phyloP scores from a whole-genome alignment of 768 basidiomycete genomes.

The Naganishia friedmannii region DNA sequence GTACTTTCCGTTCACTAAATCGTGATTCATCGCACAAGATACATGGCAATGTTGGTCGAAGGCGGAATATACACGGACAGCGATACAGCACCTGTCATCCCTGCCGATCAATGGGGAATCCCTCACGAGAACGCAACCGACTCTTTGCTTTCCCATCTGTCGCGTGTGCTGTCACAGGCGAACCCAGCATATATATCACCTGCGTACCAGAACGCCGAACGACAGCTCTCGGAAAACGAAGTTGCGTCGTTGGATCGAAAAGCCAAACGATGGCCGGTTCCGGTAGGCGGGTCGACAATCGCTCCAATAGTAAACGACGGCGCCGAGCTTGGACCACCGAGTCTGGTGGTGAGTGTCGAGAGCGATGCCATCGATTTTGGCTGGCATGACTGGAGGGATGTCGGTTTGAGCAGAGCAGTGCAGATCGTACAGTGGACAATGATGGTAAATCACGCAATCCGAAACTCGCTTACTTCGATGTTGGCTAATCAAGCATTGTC shows the following conservation, averaged over 20 bases:
- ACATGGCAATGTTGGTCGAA: conserved; percentile 43
- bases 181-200: conserved; percentile 35
- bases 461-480: not conserved
- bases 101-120: conserved; percentile 40
- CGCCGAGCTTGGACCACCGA: conserved; percentile 39
- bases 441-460: conserved; percentile 33
- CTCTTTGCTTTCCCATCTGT: conserved; percentile 38
- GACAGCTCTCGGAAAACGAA: not conserved
- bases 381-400: conserved; percentile 41
- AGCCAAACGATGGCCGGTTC: conserved; percentile 19
- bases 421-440: conserved; percentile 45
- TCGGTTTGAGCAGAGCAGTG: conserved; percentile 38
- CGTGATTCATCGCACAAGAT: conserved; percentile 23
- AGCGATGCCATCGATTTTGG: conserved; percentile 44
- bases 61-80: conserved; percentile 45
- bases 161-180: conserved; percentile 36
- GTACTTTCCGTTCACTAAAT: not conserved
- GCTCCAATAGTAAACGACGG: conserved; percentile 40
- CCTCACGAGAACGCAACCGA: conserved; percentile 38
- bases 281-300: not conserved
- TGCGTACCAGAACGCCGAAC: conserved; percentile 6
- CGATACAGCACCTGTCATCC: conserved; percentile 39
- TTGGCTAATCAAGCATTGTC: not conserved
- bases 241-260: conserved; percentile 7
- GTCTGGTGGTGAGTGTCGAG: conserved; percentile 42